phyloP scores from a whole-genome alignment of 306 rosid species.

The Castanea crenata region DNA sequence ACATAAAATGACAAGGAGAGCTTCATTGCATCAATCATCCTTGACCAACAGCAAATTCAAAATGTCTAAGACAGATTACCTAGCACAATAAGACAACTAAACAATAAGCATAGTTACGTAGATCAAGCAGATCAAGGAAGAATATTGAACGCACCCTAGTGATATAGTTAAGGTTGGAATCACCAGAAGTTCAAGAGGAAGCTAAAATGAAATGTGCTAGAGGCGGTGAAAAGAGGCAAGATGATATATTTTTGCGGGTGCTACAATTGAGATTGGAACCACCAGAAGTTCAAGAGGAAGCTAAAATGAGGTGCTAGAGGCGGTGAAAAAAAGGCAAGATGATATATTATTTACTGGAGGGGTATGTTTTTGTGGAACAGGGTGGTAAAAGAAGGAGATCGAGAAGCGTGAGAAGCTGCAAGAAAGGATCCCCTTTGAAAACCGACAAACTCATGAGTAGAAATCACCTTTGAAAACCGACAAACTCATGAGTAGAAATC shows the following conservation, averaged over 20 bases:
- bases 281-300: neutral
- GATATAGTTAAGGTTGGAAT: neutral
- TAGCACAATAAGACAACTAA: neutral
- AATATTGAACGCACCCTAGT: neutral
- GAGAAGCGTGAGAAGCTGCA: neutral
- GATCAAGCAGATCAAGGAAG: neutral
- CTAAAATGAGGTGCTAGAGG: neutral
- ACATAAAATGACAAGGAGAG: neutral
- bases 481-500: no score
- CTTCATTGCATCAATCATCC: neutral
- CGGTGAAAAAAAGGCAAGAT: neutral
- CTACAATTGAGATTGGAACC: neutral
- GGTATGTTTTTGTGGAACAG: neutral
- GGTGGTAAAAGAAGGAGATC: neutral
- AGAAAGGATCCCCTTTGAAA: no score
- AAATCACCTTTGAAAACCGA: no score
- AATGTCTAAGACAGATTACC: neutral
- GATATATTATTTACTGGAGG: neutral
- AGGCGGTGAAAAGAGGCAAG: neutral
- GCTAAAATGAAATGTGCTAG: neutral
- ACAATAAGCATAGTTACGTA: neutral
- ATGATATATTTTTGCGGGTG: no score
- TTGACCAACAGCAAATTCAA: neutral
- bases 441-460: no score
- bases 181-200: neutral